phyloP scores from a whole-genome alignment of 331 rosid species.

The Arachis monticola region DNA sequence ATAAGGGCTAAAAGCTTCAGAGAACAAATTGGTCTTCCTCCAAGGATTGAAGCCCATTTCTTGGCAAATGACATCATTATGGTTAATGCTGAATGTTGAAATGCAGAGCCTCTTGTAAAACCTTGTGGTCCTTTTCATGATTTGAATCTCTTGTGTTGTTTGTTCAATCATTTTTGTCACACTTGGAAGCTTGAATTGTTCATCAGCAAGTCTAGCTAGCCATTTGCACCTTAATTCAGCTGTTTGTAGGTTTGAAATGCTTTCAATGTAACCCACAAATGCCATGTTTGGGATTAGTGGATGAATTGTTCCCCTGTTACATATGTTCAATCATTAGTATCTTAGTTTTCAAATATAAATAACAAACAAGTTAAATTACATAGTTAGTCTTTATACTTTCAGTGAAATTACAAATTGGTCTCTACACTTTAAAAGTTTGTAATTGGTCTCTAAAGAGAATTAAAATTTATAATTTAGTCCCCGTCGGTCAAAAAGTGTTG shows the following conservation, averaged over 20 bases:
- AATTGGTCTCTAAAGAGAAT: too few relatives aligned
- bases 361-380: too few relatives aligned
- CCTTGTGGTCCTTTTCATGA: conserved; percentile 56
- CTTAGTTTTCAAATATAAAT: too few relatives aligned
- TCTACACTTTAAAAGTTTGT: too few relatives aligned
- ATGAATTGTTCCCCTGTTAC: conserved; percentile 56
- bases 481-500: too few relatives aligned
- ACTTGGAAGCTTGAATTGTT: conserved; percentile 60
- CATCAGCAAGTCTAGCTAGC: conserved; percentile 54
- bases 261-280: conserved; percentile 62
- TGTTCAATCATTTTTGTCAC: conserved; percentile 45
- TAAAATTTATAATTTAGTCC: too few relatives aligned
- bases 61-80: conserved; percentile 62
- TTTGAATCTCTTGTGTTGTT: conserved; percentile 41
- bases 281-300: conserved; percentile 66
- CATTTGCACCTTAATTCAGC: conserved; percentile 65
- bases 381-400: too few relatives aligned
- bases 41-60: conserved; percentile 60
- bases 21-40: conserved; percentile 62
- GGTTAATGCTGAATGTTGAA: conserved; percentile 74
- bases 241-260: conserved; percentile 61
- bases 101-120: conserved; percentile 67
- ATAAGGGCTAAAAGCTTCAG: conserved; percentile 64
- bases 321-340: not conserved
- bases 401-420: too few relatives aligned